Percentiles rank a stretch among this genome's conserved stretches.
These are phyloP conservation scores for Casuarina glauca DNA, from an alignment of 306 rosid genomes.

Conservation along the genomic window DNA sequence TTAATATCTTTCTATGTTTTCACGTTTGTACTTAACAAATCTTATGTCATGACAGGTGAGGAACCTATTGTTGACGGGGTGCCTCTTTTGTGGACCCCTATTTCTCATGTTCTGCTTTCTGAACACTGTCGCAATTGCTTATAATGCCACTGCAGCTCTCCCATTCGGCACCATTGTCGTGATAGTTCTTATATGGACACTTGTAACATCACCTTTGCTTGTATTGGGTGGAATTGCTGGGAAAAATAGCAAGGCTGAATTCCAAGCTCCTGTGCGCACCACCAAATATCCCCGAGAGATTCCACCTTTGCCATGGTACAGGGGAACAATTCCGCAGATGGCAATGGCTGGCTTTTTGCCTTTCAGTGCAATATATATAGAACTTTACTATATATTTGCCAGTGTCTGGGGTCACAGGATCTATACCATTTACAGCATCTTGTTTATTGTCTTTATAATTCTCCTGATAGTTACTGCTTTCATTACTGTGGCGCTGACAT, in stretches of 20 bases:
- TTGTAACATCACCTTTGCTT: conserved; percentile 66
- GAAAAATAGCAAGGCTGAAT: conserved; percentile 67
- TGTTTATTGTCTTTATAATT: conserved; percentile 64
- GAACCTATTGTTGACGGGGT: conserved; percentile 60
- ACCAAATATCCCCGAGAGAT: conserved; percentile 68
- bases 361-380: conserved; percentile 66
- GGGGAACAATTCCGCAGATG: conserved; percentile 63
- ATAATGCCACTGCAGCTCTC: conserved; percentile 72
- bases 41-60: conserved; percentile 52
- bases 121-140: conserved; percentile 61
- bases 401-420: conserved; percentile 81
- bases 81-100: conserved; percentile 71
- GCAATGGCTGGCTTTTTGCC: conserved; percentile 78
- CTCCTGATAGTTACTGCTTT: conserved; percentile 64
- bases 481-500: conserved; percentile 63
- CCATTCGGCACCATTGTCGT: conserved; percentile 71
- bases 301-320: conserved; percentile 70
- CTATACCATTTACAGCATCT: conserved; percentile 67
- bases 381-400: conserved; percentile 64
- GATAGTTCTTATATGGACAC: conserved; percentile 68
- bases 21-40: no score
- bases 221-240: conserved; percentile 77
- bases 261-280: conserved; percentile 65
- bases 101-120: conserved; percentile 62
- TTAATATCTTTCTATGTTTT: no score